Base-by-base conservation (phyloP, 768 basidiomycete genomes). In the Lactarius hengduanensis region DNA sequence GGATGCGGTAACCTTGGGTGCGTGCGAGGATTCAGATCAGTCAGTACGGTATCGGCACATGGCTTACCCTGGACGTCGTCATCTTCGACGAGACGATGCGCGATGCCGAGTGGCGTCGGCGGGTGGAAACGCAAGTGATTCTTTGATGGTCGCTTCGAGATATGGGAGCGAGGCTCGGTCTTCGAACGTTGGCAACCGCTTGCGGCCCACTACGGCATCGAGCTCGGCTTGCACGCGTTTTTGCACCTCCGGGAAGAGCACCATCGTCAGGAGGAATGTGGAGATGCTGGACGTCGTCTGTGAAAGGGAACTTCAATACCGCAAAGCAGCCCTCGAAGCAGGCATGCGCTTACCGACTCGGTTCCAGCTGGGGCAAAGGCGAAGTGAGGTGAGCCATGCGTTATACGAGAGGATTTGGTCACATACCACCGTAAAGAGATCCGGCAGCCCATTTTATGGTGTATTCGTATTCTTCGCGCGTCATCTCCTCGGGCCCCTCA, bases 61-160 rank as follows among this genome's bases (percentile, higher is more conserved):
- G 30, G 10, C 57, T 22, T 18, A 63, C 66, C 66, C 41, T 67
- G 62, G 20, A 77, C 73, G 11, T 73, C 65, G 63, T 78, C 77
- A 60, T 79, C 78, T 62, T 74, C 73, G 9, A 66, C 64, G n/a
- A 73, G 65, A 10, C 72, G 69, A 59, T 79, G 78, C 11, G 77
- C 73, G 28, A 78, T 65, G 28, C 70, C 76, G 34, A 68, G 59
- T 9, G 63, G 69, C 56, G 59, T 63, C 43, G 69, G 66, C 4
- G 69, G 69, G 57, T 67, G 69, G 63, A 70, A 70, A 15, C 69
- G 67, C 34, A 70, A 70, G 54, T 1, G 63, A 63, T 61, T 70
- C 69, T 61, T 70, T 69, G 62, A 70, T 69, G 59, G 63, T 64
- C 20, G 67, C 68, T 20, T 64, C 66, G 43, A 70, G 69, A 40